Conservation (phyloP, 2,329 filamentous ascomycete species). For the Phoma sp. region DNA sequence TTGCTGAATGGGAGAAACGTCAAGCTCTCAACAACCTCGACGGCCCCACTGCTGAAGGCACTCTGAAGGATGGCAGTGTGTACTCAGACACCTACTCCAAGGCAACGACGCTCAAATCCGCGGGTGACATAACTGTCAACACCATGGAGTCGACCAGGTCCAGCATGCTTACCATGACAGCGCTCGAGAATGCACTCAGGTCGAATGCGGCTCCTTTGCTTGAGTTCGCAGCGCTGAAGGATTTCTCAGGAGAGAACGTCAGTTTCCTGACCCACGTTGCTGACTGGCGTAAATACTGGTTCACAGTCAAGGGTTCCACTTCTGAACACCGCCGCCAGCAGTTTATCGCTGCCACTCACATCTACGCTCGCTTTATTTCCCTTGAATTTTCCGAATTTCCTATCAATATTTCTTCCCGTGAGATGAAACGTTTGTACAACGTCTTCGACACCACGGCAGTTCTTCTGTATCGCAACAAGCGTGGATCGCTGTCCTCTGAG, state of each 20-base stretch:
- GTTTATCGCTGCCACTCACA: constrained; percentile 38
- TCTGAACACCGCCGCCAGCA: constrained; percentile 34
- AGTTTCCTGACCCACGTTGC: constrained; percentile 43
- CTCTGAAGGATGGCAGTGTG: constrained; percentile 21
- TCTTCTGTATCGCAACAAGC: constrained; percentile 26
- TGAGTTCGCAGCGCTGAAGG: constrained; percentile 42
- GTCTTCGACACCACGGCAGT: constrained; percentile 35
- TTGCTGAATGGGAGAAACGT: constrained; percentile 42
- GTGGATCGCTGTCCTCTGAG: constrained; percentile 24
- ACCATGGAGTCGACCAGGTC: constrained; percentile 39
- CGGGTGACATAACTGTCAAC: constrained; percentile 12
- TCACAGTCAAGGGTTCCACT: constrained; percentile 25
- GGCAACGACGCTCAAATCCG: constrained; percentile 26
- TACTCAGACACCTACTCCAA: constrained; percentile 20
- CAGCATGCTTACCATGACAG: constrained; percentile 43
- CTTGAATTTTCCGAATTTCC: constrained; percentile 44
- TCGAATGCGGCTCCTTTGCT: constrained; percentile 40
- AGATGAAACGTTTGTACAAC: constrained; percentile 35
- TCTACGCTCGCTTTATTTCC: constrained; percentile 44
- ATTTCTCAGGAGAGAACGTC: constrained; percentile 45
- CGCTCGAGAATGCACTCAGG: constrained; percentile 40
- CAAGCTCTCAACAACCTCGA: constrained; percentile 22
- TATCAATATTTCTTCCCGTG: constrained; percentile 42
- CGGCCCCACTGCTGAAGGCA: constrained; percentile 8
- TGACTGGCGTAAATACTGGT: constrained; percentile 44